A percentile compares a stretch with the other conserved stretches of the same genome.
Conservation (phyloP, 208 protist species). For the Leishmania martiniquensis region DNA sequence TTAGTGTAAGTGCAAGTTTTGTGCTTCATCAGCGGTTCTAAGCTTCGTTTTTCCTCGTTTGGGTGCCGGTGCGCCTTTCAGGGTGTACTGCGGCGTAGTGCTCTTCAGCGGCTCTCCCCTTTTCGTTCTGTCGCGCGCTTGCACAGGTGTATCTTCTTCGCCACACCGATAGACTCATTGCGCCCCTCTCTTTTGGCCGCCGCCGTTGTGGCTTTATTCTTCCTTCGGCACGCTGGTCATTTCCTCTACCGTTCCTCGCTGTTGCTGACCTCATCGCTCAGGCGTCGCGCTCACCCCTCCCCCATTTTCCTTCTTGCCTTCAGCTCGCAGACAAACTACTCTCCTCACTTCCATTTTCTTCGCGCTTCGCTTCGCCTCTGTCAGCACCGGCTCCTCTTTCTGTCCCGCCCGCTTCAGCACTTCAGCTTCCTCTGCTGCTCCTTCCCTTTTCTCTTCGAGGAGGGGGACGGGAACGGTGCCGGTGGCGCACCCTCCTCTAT, state of each 20-base stretch:
- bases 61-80: no score
- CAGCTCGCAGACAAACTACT: no score
- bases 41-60: background rate
- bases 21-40: no score
- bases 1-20: no score
- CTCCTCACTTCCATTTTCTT: background rate
- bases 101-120: background rate
- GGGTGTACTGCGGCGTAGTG: no score
- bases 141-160: background rate
- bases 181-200: background rate
- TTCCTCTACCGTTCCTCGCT: background rate
- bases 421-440: background rate
- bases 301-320: background rate
- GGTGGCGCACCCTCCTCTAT: background rate
- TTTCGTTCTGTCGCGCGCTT: background rate
- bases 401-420: background rate
- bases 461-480: background rate
- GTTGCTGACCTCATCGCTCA: no score
- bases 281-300: no score
- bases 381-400: background rate
- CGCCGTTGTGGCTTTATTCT: background rate
- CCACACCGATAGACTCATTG: background rate
- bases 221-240: background rate
- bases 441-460: background rate
- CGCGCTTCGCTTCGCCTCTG: no score